Evolutionary conservation across 768 basidiomycete species (phyloP).

Genomic region (Hericium rajendrae): DNA sequence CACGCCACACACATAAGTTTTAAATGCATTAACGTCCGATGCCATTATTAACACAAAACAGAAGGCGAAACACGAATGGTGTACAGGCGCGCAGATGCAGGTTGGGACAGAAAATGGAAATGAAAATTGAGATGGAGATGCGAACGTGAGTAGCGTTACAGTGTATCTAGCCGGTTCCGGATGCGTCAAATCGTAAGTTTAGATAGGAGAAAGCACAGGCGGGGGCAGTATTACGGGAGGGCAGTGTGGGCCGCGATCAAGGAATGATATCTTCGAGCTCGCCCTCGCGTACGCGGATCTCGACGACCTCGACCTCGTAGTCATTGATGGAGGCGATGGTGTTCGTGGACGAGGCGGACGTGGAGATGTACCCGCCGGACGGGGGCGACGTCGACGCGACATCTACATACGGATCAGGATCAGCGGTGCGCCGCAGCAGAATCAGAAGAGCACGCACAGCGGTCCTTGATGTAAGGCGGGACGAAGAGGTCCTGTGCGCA

Average conservation of each 20-base stretch:
- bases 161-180: too few relatives aligned
- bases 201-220: not conserved
- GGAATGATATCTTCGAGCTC: constrained; percentile 75
- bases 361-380: constrained; percentile 53
- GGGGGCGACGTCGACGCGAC: constrained; percentile 79
- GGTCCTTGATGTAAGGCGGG: constrained; percentile 82
- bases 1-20: too few relatives aligned
- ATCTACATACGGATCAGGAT: constrained; percentile 32
- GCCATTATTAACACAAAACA: too few relatives aligned
- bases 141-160: too few relatives aligned
- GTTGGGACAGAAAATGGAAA: too few relatives aligned
- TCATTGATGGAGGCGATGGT: constrained; percentile 47
- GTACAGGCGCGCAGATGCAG: too few relatives aligned
- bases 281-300: constrained; percentile 74
- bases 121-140: not conserved
- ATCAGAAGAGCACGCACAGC: constrained; percentile 50
- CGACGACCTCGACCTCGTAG: constrained; percentile 81
- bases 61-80: too few relatives aligned
- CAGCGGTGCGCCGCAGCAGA: constrained; percentile 15
- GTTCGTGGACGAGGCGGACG: constrained; percentile 58
- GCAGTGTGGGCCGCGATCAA: constrained; percentile 12
- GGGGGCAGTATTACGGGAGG: too few relatives aligned
- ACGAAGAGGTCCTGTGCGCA: constrained; percentile 66
- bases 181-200: constrained; percentile 2
- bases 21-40: too few relatives aligned